These are phyloP conservation scores for Fraxinus paxiana DNA, from an alignment of 305 asterid species.

Conservation along the genomic window DNA sequence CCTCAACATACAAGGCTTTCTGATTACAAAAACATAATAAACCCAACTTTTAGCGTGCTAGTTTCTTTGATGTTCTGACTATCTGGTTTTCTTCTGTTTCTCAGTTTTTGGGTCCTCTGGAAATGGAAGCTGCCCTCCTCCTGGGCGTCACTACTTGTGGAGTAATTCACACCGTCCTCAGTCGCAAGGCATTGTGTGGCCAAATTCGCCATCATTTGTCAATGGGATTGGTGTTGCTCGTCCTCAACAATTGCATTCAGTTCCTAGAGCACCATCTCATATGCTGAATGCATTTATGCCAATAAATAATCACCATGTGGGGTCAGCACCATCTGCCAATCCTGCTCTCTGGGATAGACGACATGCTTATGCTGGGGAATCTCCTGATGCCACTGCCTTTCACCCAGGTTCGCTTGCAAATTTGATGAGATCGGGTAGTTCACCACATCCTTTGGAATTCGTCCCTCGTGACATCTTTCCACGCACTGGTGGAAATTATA, in stretches of 20 bases:
- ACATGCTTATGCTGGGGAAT: slow-evolving; percentile 65
- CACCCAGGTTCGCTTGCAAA: slow-evolving; percentile 96
- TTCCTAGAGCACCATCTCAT: slow-evolving; percentile 74
- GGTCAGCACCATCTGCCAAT: slow-evolving; percentile 89
- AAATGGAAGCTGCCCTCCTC: slow-evolving; percentile 75
- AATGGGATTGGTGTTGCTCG: slow-evolving; percentile 61
- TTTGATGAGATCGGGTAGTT: slow-evolving; percentile 69
- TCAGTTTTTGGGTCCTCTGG: slow-evolving; percentile 73
- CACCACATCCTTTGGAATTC: slow-evolving; percentile 79
- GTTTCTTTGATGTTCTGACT: slow-evolving; percentile 14
- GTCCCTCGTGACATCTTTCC: slow-evolving; percentile 68
- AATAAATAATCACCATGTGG: slow-evolving; percentile 75
- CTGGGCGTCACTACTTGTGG: slow-evolving; percentile 86
- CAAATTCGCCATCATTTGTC: slow-evolving; percentile 75
- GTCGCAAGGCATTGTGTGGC: slow-evolving; percentile 72
- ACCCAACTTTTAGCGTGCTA: slow-evolving; percentile 1
- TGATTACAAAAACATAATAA: background rate
- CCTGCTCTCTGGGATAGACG: slow-evolving; percentile 81
- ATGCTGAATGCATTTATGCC: slow-evolving; percentile 59
- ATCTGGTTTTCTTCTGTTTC: slow-evolving; percentile 20
- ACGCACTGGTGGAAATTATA: slow-evolving; percentile 55
- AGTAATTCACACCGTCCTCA: slow-evolving; percentile 66
- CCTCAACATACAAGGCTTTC: background rate
- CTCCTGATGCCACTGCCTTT: slow-evolving; percentile 78
- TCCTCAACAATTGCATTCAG: slow-evolving; percentile 72